These are phyloP conservation scores for Lachancea quebecensis DNA, from an alignment of 805 yeast genomes.

Conservation along the genomic window DNA sequence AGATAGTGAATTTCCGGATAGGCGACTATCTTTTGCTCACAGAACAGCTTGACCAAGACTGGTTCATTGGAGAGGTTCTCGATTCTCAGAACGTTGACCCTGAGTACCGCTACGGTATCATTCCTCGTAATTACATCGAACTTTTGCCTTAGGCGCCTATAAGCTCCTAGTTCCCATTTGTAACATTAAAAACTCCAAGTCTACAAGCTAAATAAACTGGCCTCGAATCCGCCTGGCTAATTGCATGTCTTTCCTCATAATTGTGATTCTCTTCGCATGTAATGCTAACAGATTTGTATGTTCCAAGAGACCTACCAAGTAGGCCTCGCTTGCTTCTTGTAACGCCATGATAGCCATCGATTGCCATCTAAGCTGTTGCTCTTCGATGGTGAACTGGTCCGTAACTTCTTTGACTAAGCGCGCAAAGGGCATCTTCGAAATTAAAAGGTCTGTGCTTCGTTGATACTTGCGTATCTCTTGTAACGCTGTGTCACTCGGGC, in stretches of 20 bases:
- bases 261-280: slow-evolving; percentile 78
- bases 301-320: slow-evolving; percentile 61
- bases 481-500: slow-evolving; percentile 61
- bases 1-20: slow-evolving; percentile 25
- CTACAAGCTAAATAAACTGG: slow-evolving; percentile 24
- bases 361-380: slow-evolving; percentile 67
- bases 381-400: slow-evolving; percentile 40
- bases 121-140: slow-evolving; percentile 10
- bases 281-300: slow-evolving; percentile 73
- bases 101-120: slow-evolving; percentile 8
- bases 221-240: slow-evolving; percentile 74
- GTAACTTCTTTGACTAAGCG: slow-evolving; percentile 70
- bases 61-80: slow-evolving; percentile 32
- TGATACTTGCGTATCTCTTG: slow-evolving; percentile 65
- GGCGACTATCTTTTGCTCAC: slow-evolving; percentile 29
- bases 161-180: background rate
- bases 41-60: slow-evolving; percentile 26
- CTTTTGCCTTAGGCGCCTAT: background rate
- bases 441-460: slow-evolving; percentile 56
- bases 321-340: slow-evolving; percentile 80
- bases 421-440: slow-evolving; percentile 72
- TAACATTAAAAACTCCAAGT: background rate
- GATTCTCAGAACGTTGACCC: slow-evolving; percentile 8
- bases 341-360: slow-evolving; percentile 68
- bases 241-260: slow-evolving; percentile 78